Evolutionary conservation across 257 asterid species (phyloP).

Genomic region (Lycium ferocissimum): DNA sequence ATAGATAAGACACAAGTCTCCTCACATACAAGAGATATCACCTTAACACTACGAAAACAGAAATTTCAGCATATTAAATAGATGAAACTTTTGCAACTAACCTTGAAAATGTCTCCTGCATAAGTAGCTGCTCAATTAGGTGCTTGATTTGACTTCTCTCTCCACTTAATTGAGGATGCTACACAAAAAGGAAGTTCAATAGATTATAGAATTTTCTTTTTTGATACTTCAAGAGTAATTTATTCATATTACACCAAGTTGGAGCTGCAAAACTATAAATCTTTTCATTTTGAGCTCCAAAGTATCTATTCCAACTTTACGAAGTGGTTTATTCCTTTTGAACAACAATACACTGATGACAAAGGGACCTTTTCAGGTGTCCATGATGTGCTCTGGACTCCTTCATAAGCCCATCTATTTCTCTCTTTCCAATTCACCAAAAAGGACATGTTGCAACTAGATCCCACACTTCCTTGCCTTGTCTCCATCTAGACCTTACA

Average conservation of each 20-base stretch:
- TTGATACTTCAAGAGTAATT: not conserved
- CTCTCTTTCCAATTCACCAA: not conserved
- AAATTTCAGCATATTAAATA: not conserved
- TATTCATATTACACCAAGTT: not conserved
- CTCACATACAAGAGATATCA: not conserved
- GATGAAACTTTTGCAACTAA: conserved; percentile 36
- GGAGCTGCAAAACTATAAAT: not conserved
- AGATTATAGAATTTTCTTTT: not conserved
- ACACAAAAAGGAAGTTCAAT: conserved; percentile 21
- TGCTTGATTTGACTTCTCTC: conserved; percentile 61
- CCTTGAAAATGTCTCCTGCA: conserved; percentile 83
- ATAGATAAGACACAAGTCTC: conserved; percentile 14
- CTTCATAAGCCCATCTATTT: not conserved
- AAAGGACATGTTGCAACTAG: not conserved
- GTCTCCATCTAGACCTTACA: conserved; percentile 2
- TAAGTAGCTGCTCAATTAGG: conserved; percentile 69
- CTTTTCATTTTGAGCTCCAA: conserved; percentile 11
- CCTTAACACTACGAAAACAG: not conserved
- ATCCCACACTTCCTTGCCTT: not conserved
- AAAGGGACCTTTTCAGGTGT: not conserved
- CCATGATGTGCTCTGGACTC: not conserved
- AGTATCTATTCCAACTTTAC: not conserved
- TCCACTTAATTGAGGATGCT: conserved; percentile 44
- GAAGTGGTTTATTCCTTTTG: not conserved
- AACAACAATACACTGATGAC: not conserved